Evolutionary conservation across 768 basidiomycete species (phyloP).

Genomic region (Pulveroboletus sp.): DNA sequence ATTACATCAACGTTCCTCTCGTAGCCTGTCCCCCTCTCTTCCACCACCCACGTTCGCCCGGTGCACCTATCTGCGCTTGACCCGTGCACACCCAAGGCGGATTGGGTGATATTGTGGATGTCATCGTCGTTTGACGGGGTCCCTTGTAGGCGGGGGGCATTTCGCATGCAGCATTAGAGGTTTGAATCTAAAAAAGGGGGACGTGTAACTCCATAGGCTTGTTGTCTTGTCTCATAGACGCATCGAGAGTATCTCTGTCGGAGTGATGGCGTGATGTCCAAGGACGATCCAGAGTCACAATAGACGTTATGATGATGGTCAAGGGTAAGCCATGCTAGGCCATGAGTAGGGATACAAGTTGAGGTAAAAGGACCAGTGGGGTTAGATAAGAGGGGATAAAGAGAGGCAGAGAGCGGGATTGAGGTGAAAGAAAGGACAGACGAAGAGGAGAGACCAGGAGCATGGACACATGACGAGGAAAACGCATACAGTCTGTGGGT

Average conservation of each 20-base stretch:
- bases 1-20: conserved; percentile 15
- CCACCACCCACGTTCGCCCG: background rate
- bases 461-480: conserved; percentile 8
- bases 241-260: background rate
- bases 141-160: background rate
- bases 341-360: conserved; percentile 5
- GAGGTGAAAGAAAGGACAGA: conserved; percentile 12
- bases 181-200: background rate
- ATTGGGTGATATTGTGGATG: background rate
- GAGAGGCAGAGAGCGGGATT: conserved; percentile 7
- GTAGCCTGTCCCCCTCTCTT: background rate
- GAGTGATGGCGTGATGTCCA: background rate
- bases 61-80: conserved; percentile 6
- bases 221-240: too few species aligned
- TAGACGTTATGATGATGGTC: conserved; percentile 1
- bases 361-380: conserved; percentile 1
- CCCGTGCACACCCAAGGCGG: background rate
- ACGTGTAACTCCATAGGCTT: background rate
- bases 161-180: background rate
- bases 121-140: background rate
- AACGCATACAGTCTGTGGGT: conserved; percentile 8
- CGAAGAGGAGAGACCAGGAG: conserved; percentile 8
- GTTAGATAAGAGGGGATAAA: conserved; percentile 8
- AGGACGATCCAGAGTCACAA: conserved; percentile 2
- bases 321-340: background rate